Percentiles rank a stretch among this genome's conserved stretches.
Conservation (phyloP, 2,329 filamentous ascomycete genomes). For the Tolypocladium sp. region DNA sequence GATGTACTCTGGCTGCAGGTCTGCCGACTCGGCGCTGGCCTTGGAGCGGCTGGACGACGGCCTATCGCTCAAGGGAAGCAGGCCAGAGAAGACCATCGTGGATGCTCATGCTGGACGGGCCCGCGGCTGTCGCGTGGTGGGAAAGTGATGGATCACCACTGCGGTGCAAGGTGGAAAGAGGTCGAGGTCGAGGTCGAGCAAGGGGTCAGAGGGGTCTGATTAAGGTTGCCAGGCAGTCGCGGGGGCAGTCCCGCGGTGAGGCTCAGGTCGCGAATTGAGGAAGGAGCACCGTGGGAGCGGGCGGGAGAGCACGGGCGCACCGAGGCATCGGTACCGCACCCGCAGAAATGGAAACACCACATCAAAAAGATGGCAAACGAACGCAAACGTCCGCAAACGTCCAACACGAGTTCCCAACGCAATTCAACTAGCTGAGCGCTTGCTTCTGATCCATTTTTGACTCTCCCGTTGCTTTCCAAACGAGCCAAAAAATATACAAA, state of each 20-base stretch:
- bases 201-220: neutral
- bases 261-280: neutral
- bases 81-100: slow-evolving; percentile 40
- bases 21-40: slow-evolving; percentile 15
- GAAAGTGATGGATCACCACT: neutral
- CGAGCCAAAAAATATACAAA: neutral
- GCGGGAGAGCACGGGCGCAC: neutral
- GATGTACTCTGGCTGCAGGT: slow-evolving; percentile 36
- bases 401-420: neutral
- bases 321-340: neutral
- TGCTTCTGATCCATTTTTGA: neutral
- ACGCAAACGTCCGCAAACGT: neutral
- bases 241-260: neutral
- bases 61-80: slow-evolving; percentile 34
- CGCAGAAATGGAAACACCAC: too few relatives aligned
- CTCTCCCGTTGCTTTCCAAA: neutral
- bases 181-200: neutral
- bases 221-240: neutral
- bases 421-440: neutral
- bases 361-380: too few relatives aligned
- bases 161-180: neutral
- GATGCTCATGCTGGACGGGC: slow-evolving; percentile 22
- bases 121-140: neutral
- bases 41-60: slow-evolving; percentile 21
- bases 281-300: neutral